Conservation (phyloP, 345 rosid species). For the Brassica cretica region DNA sequence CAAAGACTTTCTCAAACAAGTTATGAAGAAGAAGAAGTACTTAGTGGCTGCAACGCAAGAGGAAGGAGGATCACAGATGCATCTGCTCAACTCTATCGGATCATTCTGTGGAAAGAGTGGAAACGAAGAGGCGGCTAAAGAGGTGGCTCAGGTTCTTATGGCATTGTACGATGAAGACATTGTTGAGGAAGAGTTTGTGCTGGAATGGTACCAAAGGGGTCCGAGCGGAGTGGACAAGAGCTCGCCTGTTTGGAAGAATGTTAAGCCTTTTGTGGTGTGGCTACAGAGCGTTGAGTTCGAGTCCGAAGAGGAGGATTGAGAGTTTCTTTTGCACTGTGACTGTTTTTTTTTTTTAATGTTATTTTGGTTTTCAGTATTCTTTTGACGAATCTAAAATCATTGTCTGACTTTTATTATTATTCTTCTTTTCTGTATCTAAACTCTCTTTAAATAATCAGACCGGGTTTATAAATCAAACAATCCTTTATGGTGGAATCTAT, state of each 20-base stretch:
- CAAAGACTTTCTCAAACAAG: slow-evolving; percentile 64
- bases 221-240: slow-evolving; percentile 46
- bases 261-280: neutral
- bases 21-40: slow-evolving; percentile 65
- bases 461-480: slow-evolving; percentile 21
- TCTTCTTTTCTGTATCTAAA: no score
- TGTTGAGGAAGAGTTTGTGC: slow-evolving; percentile 68
- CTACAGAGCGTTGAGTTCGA: neutral
- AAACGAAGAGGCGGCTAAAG: slow-evolving; percentile 51
- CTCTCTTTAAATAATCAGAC: neutral
- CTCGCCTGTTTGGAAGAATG: neutral
- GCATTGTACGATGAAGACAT: slow-evolving; percentile 67
- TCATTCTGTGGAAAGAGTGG: slow-evolving; percentile 47
- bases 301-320: neutral
- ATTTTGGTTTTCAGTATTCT: no score
- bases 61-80: slow-evolving; percentile 55
- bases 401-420: no score
- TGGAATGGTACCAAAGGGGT: slow-evolving; percentile 74
- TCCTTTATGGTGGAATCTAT: neutral
- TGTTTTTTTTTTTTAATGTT: neutral
- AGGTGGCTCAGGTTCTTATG: slow-evolving; percentile 67
- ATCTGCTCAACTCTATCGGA: slow-evolving; percentile 54
- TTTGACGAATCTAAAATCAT: no score
- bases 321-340: neutral
- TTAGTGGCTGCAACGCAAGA: slow-evolving; percentile 52